These are phyloP conservation scores for Sedum album DNA, from an alignment of 164 flowering plant species.

Conservation along the genomic window DNA sequence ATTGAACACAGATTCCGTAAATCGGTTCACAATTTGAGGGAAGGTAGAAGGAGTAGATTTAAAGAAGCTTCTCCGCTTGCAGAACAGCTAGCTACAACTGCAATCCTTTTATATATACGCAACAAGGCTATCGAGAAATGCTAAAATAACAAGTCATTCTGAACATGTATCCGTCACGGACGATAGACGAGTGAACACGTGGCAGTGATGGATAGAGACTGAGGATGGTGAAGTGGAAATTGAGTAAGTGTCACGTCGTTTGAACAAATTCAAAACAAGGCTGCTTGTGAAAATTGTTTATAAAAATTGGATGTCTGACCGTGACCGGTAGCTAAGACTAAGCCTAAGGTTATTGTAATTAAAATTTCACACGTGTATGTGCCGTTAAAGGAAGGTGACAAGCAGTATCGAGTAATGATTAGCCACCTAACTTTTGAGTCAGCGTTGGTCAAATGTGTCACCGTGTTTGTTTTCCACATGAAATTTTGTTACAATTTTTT, in stretches of 20 bases:
- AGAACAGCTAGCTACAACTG: constrained; percentile 6
- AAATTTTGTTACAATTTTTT: too few species aligned
- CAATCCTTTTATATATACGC: constrained; percentile 3
- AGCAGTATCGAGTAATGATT: not conserved
- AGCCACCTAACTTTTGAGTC: not conserved
- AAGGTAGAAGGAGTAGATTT: not conserved
- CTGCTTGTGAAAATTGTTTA: not conserved
- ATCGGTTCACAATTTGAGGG: not conserved
- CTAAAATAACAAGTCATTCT: not conserved
- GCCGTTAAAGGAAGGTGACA: constrained; percentile 10
- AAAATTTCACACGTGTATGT: constrained; percentile 18
- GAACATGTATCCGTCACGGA: not conserved
- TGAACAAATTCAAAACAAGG: constrained; percentile 5
- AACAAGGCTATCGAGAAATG: not conserved
- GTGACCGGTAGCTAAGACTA: not conserved
- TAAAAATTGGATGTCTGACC: not conserved
- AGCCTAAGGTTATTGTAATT: not conserved
- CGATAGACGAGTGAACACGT: not conserved
- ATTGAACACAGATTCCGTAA: not conserved
- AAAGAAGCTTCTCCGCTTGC: not conserved
- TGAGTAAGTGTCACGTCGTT: not conserved
- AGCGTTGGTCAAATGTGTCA: not conserved
- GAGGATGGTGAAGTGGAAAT: not conserved
- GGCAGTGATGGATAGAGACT: not conserved
- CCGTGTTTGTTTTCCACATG: too few species aligned